Conservation (phyloP, 208 protist genomes). For the Leishmania turanica region DNA sequence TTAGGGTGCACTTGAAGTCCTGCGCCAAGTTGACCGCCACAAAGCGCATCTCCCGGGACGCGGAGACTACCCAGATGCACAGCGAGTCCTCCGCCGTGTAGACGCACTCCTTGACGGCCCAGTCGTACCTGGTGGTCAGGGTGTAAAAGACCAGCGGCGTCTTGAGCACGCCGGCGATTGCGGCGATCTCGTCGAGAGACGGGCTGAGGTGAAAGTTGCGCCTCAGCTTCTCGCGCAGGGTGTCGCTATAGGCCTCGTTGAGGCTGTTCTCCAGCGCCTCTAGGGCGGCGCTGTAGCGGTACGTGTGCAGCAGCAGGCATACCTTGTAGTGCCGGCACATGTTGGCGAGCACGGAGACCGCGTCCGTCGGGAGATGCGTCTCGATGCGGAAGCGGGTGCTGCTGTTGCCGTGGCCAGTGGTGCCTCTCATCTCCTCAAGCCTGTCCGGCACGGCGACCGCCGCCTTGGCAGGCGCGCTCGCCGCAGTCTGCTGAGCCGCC, state of each 20-base stretch:
- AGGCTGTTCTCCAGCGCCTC: conserved; percentile 81
- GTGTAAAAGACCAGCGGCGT: conserved; percentile 84
- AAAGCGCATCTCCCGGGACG: conserved; percentile 82
- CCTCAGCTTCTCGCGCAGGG: conserved; percentile 76
- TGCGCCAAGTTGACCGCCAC: conserved; percentile 85
- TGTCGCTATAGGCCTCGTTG: conserved; percentile 70
- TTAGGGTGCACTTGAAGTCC: conserved; percentile 75
- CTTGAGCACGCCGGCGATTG: conserved; percentile 57
- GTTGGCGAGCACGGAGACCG: conserved; percentile 48
- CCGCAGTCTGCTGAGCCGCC: background rate
- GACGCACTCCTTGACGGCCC: conserved; percentile 34
- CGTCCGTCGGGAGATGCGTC: conserved; percentile 47
- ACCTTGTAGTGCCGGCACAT: conserved; percentile 71
- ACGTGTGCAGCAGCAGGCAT: conserved; percentile 70
- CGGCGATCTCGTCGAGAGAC: conserved; percentile 86
- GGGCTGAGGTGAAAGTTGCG: conserved; percentile 66
- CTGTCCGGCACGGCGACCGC: background rate
- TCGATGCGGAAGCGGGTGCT: conserved; percentile 20
- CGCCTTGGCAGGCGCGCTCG: background rate
- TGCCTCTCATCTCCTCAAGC: background rate
- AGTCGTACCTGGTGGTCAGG: conserved; percentile 65
- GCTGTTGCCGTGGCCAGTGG: conserved; percentile 6
- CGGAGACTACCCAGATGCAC: conserved; percentile 86
- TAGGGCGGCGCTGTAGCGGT: conserved; percentile 88
- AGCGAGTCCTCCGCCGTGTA: conserved; percentile 74